phyloP scores from a whole-genome alignment of 441 rosid genomes.

The Raphanus hybrid region DNA sequence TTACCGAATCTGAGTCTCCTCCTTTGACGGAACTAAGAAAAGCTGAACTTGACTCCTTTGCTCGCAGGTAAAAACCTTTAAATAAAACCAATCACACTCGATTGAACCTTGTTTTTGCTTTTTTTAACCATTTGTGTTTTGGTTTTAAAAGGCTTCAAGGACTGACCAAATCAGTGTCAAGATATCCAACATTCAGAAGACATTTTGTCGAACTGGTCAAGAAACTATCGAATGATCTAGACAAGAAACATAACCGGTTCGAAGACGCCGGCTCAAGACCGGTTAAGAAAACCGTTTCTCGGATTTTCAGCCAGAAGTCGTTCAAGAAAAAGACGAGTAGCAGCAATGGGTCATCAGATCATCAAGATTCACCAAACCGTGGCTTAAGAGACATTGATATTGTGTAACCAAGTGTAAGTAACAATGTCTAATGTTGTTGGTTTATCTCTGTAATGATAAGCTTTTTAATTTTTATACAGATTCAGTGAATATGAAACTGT shows the following conservation, averaged over 20 bases:
- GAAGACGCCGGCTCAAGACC: constrained; percentile 31
- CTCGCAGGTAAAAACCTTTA: constrained; percentile 69
- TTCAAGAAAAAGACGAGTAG: constrained; percentile 54
- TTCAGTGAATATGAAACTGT: constrained; percentile 21
- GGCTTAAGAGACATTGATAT: constrained; percentile 51
- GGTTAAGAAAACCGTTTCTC: constrained; percentile 53
- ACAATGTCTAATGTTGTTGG: neutral
- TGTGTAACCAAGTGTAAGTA: constrained; percentile 28
- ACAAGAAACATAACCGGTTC: constrained; percentile 50
- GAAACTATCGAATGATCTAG: constrained; percentile 63
- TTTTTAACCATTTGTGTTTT: constrained; percentile 1
- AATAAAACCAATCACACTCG: neutral
- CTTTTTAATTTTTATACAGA: constrained; percentile 29
- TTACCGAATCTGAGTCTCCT: constrained; percentile 53
- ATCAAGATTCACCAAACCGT: constrained; percentile 51
- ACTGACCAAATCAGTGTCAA: constrained; percentile 77
- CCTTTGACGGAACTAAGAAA: constrained; percentile 69
- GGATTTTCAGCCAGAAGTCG: constrained; percentile 63
- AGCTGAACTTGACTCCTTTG: constrained; percentile 87
- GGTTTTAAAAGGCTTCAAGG: constrained; percentile 68
- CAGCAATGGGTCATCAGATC: constrained; percentile 55
- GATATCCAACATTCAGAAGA: constrained; percentile 86
- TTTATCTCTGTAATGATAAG: constrained; percentile 1
- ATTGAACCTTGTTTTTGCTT: neutral
- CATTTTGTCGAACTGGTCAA: constrained; percentile 64